A percentile compares a stretch with the other conserved stretches of the same genome.
Conservation (phyloP, 352 stramenopile genomes). For the Phytophthora hybrid region DNA sequence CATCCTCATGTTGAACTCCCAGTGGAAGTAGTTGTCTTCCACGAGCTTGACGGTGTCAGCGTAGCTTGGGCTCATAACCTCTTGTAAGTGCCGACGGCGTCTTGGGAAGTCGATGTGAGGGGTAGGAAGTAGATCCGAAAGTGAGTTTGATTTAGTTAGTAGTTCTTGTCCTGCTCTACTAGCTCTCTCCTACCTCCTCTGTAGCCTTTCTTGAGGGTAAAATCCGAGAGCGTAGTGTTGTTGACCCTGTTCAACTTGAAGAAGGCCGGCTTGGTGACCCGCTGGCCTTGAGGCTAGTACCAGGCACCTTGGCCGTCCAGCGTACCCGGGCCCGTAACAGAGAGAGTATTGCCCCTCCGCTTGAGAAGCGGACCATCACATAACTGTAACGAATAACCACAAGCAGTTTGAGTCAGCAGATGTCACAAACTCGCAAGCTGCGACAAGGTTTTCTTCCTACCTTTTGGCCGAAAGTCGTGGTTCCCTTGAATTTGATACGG, state of each 20-base stretch:
- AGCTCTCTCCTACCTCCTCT: too few species aligned
- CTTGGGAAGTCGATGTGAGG: too few species aligned
- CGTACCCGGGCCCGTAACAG: conserved; percentile 36
- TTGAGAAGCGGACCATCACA: conserved; percentile 44
- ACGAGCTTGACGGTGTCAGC: too few species aligned
- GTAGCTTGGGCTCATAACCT: too few species aligned
- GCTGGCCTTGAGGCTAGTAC: conserved; percentile 47
- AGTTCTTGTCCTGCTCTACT: too few species aligned
- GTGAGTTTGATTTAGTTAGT: too few species aligned
- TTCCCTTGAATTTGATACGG: conserved; percentile 47
- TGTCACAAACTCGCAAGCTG: background rate
- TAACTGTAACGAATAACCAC: conserved; percentile 1
- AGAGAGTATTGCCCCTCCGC: conserved; percentile 32
- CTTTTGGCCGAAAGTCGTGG: conserved; percentile 45
- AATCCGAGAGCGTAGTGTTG: conserved; percentile 40
- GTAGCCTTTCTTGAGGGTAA: conserved; percentile 45
- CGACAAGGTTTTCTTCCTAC: background rate
- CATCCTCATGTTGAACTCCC: too few species aligned
- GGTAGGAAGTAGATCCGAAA: too few species aligned
- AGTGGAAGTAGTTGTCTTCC: too few species aligned
- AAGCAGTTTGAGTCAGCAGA: conserved; percentile 1
- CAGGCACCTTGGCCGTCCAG: conserved; percentile 46
- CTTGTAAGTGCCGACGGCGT: too few species aligned
- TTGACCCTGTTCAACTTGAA: conserved; percentile 34
- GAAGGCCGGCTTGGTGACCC: conserved; percentile 40